Base-by-base conservation (phyloP, 2,329 filamentous ascomycete species). In the Claviceps monticola region DNA sequence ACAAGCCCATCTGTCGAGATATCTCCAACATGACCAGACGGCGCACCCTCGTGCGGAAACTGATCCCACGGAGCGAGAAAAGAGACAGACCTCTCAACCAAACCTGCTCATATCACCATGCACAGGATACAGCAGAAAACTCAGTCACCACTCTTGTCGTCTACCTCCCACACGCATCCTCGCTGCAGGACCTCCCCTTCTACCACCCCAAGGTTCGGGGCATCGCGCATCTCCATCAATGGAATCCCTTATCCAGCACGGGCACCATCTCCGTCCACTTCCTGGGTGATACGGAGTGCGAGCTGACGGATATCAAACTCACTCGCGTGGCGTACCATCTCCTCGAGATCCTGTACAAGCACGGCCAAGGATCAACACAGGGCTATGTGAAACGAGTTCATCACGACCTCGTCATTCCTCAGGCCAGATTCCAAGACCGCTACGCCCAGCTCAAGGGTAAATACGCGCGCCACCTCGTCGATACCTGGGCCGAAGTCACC, bases 401-500 rank as follows among this genome's bases (percentile, higher is more conserved):
- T 48, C 90, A 95, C 66, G 90, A 97, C 64, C 73, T 82, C 19
- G 69, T 97, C 34, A 74, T 97, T 9, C 80, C 88, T 0, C 88
- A 90, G 60, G 78, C 83, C 49, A 70, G 73, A 0, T 82, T 94
- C 50, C 91, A 97, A 64, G 80, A 90, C 60, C 90, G 84, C 0
- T 97, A 96, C 64, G 75, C 83, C 0, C 72, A 74, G 17, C 75
- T 98, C 6, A 97, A 97, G 68, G 72, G 79, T 50, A 84, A 79
- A 59, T 89, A 97, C 63, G 88, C 88, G 1, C 76, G 79, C 19
- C 61, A 68, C 1, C 70, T 98, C 13, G 83, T 89, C 14, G 67
- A 78, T n/a, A 71, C 68, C 1, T 98, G 91, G 93, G 82, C 82
- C 14, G 93, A 97, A 69, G 77, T 78, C 49, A 97, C 90, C 0